These are phyloP conservation scores for Mrakia gelida DNA, from an alignment of 768 basidiomycete genomes.

Conservation along the genomic window DNA sequence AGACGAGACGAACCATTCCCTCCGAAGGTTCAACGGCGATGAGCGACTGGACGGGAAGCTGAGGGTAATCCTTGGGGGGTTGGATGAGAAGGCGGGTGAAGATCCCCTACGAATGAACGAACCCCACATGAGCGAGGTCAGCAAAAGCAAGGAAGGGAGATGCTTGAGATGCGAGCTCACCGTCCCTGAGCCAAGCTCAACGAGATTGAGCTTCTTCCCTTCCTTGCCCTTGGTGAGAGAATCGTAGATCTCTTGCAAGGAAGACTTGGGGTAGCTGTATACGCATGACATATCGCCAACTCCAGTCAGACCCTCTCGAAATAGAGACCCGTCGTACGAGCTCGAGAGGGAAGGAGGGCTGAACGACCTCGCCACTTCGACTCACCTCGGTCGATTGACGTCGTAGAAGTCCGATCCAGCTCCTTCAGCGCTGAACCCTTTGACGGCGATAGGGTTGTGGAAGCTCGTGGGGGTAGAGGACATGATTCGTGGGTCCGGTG, in stretches of 20 bases:
- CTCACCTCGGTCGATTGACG: neutral
- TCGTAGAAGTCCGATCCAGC: constrained; percentile 1
- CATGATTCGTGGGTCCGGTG: neutral
- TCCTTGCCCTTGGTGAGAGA: neutral
- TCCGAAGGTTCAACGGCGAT: constrained; percentile 13
- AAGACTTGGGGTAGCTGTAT: neutral
- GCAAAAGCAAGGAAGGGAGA: neutral
- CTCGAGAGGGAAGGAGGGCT: neutral
- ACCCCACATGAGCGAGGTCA: neutral
- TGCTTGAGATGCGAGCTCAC: neutral
- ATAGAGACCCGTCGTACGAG: neutral
- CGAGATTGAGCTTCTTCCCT: neutral
- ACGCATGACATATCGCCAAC: too few relatives aligned
- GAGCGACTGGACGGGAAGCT: neutral
- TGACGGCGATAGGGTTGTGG: constrained; percentile 14
- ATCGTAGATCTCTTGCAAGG: neutral
- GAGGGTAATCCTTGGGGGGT: constrained; percentile 14
- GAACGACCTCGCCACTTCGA: too few relatives aligned
- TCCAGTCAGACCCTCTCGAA: too few relatives aligned
- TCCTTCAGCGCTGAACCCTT: neutral
- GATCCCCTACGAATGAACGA: neutral
- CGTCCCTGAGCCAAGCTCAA: constrained; percentile 16
- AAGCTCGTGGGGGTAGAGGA: neutral
- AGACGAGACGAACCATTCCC: constrained; percentile 8
- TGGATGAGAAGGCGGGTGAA: constrained; percentile 16